Percentiles rank a stretch among this genome's conserved stretches.
Evolutionary conservation across 2,329 filamentous ascomycete genomes (phyloP).

Genomic region (Hirsutella rhossiliensis): DNA sequence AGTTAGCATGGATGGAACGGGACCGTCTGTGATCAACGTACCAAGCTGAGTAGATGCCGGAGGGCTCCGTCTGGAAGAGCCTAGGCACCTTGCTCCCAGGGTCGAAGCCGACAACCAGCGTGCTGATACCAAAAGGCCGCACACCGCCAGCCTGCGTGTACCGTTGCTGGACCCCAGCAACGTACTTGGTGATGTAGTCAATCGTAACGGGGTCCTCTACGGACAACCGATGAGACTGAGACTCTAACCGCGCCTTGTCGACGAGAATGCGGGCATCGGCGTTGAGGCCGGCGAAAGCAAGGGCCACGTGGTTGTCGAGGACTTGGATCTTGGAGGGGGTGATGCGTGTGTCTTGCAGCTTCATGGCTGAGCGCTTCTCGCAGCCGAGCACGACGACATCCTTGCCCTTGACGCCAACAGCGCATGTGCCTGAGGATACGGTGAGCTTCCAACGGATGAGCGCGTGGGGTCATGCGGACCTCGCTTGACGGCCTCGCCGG

Average conservation of each 20-base stretch:
- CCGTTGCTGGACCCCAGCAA: constrained; percentile 93
- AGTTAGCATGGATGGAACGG: background rate
- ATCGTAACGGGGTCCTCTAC: constrained; percentile 96
- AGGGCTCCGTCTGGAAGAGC: constrained; percentile 98
- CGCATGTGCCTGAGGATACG: constrained; percentile 65
- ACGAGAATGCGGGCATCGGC: constrained; percentile 96
- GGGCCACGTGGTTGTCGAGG: constrained; percentile 89
- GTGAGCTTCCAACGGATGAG: constrained; percentile 7
- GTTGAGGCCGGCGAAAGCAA: constrained; percentile 94
- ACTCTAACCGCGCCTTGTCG: constrained; percentile 95
- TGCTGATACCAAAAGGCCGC: constrained; percentile 96
- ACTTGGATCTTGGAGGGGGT: constrained; percentile 97
- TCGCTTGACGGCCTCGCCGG: constrained; percentile 96
- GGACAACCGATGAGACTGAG: constrained; percentile 91
- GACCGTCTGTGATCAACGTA: constrained; percentile 29
- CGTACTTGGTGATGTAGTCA: constrained; percentile 99
- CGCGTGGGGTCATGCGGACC: constrained; percentile 37
- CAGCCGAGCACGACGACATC: constrained; percentile 94
- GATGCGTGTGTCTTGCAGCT: constrained; percentile 97
- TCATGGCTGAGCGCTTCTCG: constrained; percentile 98
- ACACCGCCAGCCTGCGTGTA: constrained; percentile 99
- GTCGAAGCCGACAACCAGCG: constrained; percentile 96
- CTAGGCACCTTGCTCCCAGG: constrained; percentile 78
- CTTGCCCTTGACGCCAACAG: constrained; percentile 89
- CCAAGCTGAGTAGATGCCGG: constrained; percentile 98